These are phyloP conservation scores for Warburgia ugandensis DNA, from an alignment of 164 flowering plant genomes.

Conservation along the genomic window DNA sequence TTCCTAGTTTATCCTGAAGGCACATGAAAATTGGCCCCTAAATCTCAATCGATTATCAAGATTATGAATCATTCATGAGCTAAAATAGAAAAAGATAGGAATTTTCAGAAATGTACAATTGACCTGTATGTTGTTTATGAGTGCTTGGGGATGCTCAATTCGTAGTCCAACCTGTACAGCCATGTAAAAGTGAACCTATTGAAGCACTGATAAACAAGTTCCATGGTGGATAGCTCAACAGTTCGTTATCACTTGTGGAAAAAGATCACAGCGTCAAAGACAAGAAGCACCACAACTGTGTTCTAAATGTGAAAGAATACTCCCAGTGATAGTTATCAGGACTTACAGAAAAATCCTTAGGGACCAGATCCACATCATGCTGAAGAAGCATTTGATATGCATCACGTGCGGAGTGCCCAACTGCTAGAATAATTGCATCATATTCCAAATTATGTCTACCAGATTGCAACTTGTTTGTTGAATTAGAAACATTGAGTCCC, in stretches of 20 bases:
- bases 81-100: background rate
- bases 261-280: too few species aligned
- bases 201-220: too few species aligned
- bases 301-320: too few species aligned
- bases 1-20: too few species aligned
- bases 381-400: constrained; percentile 82
- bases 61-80: background rate
- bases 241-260: too few species aligned
- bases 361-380: constrained; percentile 55
- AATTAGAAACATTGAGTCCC: constrained; percentile 71
- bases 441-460: constrained; percentile 35
- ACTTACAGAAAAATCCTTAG: constrained; percentile 97
- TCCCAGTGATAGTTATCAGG: background rate
- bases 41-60: too few species aligned
- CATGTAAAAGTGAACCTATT: constrained; percentile 5
- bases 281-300: too few species aligned
- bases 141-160: constrained; percentile 96
- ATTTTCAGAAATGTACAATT: constrained; percentile 1
- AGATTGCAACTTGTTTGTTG: constrained; percentile 22
- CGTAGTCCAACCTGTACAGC: constrained; percentile 81
- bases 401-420: constrained; percentile 99
- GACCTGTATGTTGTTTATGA: constrained; percentile 90
- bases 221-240: too few species aligned
- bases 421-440: constrained; percentile 90
- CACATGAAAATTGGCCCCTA: too few species aligned